A percentile compares a stretch with the other conserved stretches of the same genome.
phyloP scores from a whole-genome alignment of 2,329 filamentous ascomycete genomes.

The Phialophora tarda region DNA sequence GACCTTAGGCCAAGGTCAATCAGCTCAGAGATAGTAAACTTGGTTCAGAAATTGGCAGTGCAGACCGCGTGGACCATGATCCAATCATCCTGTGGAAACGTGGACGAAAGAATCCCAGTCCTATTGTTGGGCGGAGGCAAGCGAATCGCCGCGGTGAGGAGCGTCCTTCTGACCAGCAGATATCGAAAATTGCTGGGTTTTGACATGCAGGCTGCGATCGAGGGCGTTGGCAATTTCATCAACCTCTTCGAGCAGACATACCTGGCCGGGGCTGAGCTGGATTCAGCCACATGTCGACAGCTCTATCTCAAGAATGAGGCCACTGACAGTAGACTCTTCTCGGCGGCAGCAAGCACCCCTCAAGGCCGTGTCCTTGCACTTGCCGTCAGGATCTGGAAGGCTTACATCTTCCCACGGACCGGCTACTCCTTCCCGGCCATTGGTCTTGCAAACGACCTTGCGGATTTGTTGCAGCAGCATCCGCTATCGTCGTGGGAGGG shows the following conservation, averaged over 20 bases:
- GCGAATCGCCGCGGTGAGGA: background rate
- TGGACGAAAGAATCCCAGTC: background rate
- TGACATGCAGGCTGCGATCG: background rate
- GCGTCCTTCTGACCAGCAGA: background rate
- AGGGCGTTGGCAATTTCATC: background rate
- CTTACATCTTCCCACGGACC: background rate
- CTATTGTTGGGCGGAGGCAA: background rate
- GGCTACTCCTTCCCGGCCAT: background rate
- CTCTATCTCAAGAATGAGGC: background rate
- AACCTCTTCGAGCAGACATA: background rate
- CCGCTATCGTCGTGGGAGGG: background rate
- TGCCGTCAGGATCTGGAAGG: background rate
- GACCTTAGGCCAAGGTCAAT: background rate
- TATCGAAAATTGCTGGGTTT: background rate
- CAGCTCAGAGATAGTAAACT: background rate
- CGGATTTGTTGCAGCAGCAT: background rate
- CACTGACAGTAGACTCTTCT: background rate
- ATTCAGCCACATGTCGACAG: background rate
- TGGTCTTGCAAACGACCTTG: conserved; percentile 1
- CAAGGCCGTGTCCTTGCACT: background rate
- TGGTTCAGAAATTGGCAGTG: background rate
- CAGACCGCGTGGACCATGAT: background rate
- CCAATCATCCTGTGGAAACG: background rate
- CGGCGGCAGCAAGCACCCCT: background rate
- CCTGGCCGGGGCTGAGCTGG: background rate